Base-by-base conservation (phyloP, 768 basidiomycete species). In the Roridomyces roridus region DNA sequence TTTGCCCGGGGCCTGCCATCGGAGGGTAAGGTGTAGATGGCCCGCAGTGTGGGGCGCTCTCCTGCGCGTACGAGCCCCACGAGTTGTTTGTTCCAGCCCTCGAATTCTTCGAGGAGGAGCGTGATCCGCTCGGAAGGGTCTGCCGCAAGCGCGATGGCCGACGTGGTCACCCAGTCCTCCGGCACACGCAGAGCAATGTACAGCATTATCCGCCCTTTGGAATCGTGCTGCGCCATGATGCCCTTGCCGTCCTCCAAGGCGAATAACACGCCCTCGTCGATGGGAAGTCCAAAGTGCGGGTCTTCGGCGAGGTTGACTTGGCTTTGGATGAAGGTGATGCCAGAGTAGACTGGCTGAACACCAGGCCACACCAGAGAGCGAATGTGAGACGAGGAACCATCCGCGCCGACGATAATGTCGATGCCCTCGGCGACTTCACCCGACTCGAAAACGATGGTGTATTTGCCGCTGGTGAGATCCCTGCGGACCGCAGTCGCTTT, bases 221-320 rank as follows among this genome's bases (percentile, higher is more conserved):
- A 59, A 60, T 75, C 76, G 50, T 67, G 70, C 55, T 77, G 76
- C 7, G 68, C 57, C 21, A 72, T 51, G 47, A 78, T 46, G 4
- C 23, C 68, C 52, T 67, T 66, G 25, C 53, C 52, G 34, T 70
- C 67, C 18, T 52, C 57, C 26, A 72, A 31, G 17, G 65, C 63
- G 47, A 67, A 63, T 45, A 68, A 58, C 26, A 43, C 53, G 14
- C 74, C 73, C 5, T 36, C 53, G 4, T 68, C 68, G 29, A 71
- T 64, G 45, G 65, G 55, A 29, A 46, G 44, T 34, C 35, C 48
- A 18, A 64, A 41, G 2, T 56, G 29, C 29, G 71, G 60, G 41
- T 31, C 20, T 42, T 67, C 42, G 40, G 53, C 34, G 24, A 62
- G 57, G 20, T 43, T 43, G 26, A 60, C 29, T 9, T 40, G 45